These are phyloP conservation scores for Setaria viridis DNA, from an alignment of 202 grass and related monocot genomes.

Conservation along the genomic window DNA sequence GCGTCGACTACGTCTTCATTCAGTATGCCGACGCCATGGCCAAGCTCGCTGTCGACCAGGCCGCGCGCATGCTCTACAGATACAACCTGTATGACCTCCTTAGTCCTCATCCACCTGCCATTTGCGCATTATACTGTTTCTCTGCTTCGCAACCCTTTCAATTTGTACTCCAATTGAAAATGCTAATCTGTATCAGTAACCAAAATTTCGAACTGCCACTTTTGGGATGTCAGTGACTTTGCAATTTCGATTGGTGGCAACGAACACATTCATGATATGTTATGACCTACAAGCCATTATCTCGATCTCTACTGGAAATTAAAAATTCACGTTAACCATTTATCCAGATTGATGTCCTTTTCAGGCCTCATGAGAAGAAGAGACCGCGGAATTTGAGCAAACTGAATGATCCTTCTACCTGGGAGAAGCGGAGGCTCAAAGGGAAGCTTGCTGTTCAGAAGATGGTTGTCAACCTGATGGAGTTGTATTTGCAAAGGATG, in stretches of 20 bases:
- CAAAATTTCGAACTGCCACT: background rate
- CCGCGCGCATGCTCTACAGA: constrained; percentile 83
- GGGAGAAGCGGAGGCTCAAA: constrained; percentile 92
- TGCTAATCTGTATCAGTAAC: background rate
- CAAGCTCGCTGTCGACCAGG: constrained; percentile 88
- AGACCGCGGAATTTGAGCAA: constrained; percentile 83
- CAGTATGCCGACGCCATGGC: constrained; percentile 94
- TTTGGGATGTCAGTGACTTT: background rate
- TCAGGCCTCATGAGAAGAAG: constrained; percentile 89
- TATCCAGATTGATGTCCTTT: constrained; percentile 63
- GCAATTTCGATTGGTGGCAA: background rate
- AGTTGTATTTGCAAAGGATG: constrained; percentile 91
- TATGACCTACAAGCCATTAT: background rate
- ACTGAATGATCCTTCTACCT: constrained; percentile 73
- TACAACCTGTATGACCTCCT: constrained; percentile 80
- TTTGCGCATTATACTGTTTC: background rate
- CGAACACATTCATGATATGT: background rate
- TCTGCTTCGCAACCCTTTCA: background rate
- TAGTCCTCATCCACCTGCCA: background rate
- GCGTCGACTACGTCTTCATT: constrained; percentile 80
- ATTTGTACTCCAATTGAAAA: background rate
- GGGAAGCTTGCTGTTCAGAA: constrained; percentile 97
- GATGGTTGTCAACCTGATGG: constrained; percentile 96
- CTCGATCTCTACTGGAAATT: constrained; percentile 36
- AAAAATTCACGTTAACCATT: constrained; percentile 61